Evolutionary conservation across 2,329 filamentous ascomycete genomes (phyloP), one percentile per base, ranked within the genome.

Genomic region (Penicillium sclerotiorum): DNA sequence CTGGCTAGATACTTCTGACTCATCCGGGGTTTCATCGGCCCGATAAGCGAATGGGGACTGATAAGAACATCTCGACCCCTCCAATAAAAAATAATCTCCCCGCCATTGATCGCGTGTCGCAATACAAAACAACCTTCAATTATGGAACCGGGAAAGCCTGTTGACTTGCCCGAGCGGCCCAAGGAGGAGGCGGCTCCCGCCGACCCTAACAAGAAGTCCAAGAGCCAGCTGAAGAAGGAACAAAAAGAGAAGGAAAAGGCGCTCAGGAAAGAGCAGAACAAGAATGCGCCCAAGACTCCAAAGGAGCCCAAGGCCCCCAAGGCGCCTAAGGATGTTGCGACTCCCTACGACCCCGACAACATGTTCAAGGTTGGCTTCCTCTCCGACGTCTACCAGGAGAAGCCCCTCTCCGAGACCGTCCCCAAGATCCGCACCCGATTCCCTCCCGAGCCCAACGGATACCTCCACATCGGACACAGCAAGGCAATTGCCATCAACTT

Each of bases 401-500:
- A 84, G 41, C 85, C 85, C 2, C 39, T 62, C 40, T 62, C 59
- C 46, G 58, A 64, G 38, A 66, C 72, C 44, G 61, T 70, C 23
- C 49, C 58, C 35, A 62, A 62, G 55, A 73, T 78, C 15, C 60
- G 86, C 41, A 91, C 88, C 4, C 84, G 88, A 59, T 92, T 93
- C 66, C 89, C 89, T 2, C 89, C 89, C 17, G 89, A 93, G 73
- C 94, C 94, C 40, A 97, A 97, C 70, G 94, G 93, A 47, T 96
- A 88, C 69, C 81, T 96, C 8, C 92, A 96, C 67, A 88, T 97
- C 60, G 93, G 93, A 17, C 94, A 97, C 68, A 89, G 88, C 58
- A 97, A 97, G 76, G 93, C 94, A 18, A 96, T 97, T 69, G 88
- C 90, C 0, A 85, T 97, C 71, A 96, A 97, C 74, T 97, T 97